phyloP scores from a whole-genome alignment of 2,329 filamentous ascomycete species.

The Coleophoma cylindrospora region DNA sequence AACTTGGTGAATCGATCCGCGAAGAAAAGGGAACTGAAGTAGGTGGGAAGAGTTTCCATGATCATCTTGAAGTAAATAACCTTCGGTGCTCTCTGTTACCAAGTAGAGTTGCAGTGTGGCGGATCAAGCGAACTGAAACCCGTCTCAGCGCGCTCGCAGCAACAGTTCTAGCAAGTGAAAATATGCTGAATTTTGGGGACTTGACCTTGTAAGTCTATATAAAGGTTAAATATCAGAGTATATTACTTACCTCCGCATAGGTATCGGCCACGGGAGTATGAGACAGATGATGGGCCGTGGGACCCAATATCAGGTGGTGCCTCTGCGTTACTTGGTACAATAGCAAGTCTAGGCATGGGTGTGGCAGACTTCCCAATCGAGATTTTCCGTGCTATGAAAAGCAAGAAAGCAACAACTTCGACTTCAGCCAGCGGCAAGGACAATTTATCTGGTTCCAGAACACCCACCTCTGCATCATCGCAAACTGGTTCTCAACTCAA shows the following conservation, averaged over 20 bases:
- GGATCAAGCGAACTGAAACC: conserved; percentile 61
- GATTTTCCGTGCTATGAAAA: conserved; percentile 39
- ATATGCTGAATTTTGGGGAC: conserved; percentile 61
- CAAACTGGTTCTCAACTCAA: conserved; percentile 10
- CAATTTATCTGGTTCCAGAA: conserved; percentile 2
- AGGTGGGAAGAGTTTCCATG: conserved; percentile 65
- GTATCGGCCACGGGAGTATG: conserved; percentile 60
- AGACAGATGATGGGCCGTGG: conserved; percentile 71
- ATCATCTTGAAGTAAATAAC: conserved; percentile 60
- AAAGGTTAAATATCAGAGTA: too few species aligned
- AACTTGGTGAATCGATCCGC: conserved; percentile 54
- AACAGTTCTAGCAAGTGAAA: conserved; percentile 59
- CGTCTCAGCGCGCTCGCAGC: conserved; percentile 70
- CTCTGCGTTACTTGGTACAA: conserved; percentile 74
- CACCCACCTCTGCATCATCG: conserved; percentile 8
- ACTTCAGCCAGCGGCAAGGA: not conserved
- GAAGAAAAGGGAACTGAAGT: conserved; percentile 59
- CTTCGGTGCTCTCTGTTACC: conserved; percentile 67
- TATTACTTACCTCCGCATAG: conserved; percentile 18
- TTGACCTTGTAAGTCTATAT: conserved; percentile 59
- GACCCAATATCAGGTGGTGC: conserved; percentile 77
- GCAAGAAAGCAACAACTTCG: conserved; percentile 10
- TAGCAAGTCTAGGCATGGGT: conserved; percentile 75
- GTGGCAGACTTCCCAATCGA: conserved; percentile 67
- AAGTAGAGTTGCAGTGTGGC: conserved; percentile 68